Conservation (phyloP, 139 green algal genomes). For the Cymbomonas tetramitiformis region DNA sequence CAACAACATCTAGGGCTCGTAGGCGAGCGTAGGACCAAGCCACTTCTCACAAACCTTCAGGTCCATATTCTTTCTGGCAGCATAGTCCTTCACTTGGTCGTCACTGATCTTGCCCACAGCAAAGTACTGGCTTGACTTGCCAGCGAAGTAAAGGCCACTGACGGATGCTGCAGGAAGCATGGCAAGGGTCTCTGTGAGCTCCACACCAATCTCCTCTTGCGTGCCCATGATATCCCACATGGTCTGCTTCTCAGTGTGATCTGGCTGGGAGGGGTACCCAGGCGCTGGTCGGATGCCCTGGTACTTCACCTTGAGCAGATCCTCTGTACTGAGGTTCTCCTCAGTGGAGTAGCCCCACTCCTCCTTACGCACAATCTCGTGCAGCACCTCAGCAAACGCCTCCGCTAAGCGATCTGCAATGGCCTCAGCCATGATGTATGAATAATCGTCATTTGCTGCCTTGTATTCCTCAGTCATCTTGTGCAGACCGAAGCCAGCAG, state of each 20-base stretch:
- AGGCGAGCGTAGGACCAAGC: conserved; percentile 75
- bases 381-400: conserved; percentile 87
- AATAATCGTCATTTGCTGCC: conserved; percentile 39
- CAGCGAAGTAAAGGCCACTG: conserved; percentile 85
- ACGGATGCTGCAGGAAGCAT: conserved; percentile 89
- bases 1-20: conserved; percentile 73
- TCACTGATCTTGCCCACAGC: conserved; percentile 90
- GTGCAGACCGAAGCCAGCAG: conserved; percentile 74
- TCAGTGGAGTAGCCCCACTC: conserved; percentile 84
- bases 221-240: conserved; percentile 90
- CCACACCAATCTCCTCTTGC: conserved; percentile 58
- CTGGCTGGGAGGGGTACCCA: conserved; percentile 94
- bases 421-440: conserved; percentile 96
- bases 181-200: conserved; percentile 83
- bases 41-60: conserved; percentile 65
- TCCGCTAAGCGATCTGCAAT: conserved; percentile 90
- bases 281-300: conserved; percentile 87
- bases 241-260: conserved; percentile 91
- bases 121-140: conserved; percentile 75
- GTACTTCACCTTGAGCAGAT: conserved; percentile 98
- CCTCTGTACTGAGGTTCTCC: conserved; percentile 66
- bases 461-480: conserved; percentile 60
- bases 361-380: conserved; percentile 69
- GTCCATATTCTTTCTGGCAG: conserved; percentile 72
- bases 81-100: conserved; percentile 82